Evolutionary conservation across 2,329 filamentous ascomycete genomes (phyloP), one percentile per base, ranked within the genome.

Genomic region (Bipolaris cookei): DNA sequence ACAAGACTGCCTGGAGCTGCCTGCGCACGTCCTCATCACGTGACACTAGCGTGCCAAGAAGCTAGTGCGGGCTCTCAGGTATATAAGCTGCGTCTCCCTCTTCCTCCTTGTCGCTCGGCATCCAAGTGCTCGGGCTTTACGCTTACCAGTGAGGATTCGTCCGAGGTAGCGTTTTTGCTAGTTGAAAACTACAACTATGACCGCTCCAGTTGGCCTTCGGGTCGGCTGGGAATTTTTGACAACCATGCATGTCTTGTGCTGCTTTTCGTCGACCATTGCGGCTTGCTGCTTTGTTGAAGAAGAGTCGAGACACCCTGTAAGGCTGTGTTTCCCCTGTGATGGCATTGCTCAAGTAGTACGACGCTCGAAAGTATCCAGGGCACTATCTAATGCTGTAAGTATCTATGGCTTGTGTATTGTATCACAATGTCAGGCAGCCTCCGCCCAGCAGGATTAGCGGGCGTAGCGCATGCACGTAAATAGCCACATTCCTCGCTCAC

Each of bases 101-200:
- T 50, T 55, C 50, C 47, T 51, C 28, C 51, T 46, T 35, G 39
- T 34, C 35, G 30, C 6, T 55, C 54, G 23, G 46, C 41, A 64
- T 64, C 64, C 50, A 53, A 54, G 86, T 89, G 87, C 87, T 88
- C 80, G 86, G 88, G 89, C 88, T 85, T 89, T 89, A 90, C 84
- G 87, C 85, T 85, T 88, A 86, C 86, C 88, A 89, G 87, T 92
- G 89, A 92, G 87, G 89, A 91, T 88, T 87, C 85, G 87, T 91
- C 90, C 86, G 90, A 92, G 88, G 86, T 86, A 84, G 85, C 85
- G 84, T 91, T 91, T 90, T 91, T 91, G 89, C 89, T 91, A 90
- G 88, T 90, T 91, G 88, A 90, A 90, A 90, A 90, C 88, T 90
- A 90, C 82, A 81, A 83, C 82, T 83, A 85, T 73, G 89, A 91